Conservation (phyloP, 306 rosid species). For the Crataegus laevigata region DNA sequence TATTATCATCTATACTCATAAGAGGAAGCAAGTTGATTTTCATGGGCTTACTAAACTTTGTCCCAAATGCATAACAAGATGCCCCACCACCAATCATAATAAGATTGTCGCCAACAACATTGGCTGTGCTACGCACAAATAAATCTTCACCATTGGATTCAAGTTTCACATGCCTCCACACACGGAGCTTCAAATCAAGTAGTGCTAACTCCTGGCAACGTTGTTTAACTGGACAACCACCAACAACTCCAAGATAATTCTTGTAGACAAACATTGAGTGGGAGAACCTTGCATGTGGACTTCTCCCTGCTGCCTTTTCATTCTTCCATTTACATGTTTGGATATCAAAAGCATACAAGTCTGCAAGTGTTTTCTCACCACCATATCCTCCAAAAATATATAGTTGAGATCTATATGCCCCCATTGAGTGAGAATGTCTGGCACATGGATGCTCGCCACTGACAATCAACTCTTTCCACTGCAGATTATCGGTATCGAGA, state of each 20-base stretch:
- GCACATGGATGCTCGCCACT: constrained; percentile 67
- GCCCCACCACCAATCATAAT: constrained; percentile 87
- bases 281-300: constrained; percentile 87
- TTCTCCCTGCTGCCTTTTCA: constrained; percentile 59
- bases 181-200: constrained; percentile 53
- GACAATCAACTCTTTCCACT: constrained; percentile 59
- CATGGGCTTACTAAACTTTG: constrained; percentile 84
- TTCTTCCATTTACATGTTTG: constrained; percentile 58
- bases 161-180: constrained; percentile 69
- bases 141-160: constrained; percentile 55
- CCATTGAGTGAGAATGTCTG: constrained; percentile 93
- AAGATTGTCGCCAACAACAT: constrained; percentile 62
- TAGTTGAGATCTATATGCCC: constrained; percentile 54
- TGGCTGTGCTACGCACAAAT: constrained; percentile 82
- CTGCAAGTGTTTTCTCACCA: constrained; percentile 81
- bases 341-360: constrained; percentile 66
- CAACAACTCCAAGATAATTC: constrained; percentile 70
- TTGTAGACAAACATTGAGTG: constrained; percentile 75
- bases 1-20: constrained; percentile 25
- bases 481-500: constrained; percentile 47
- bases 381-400: constrained; percentile 74
- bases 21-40: constrained; percentile 53
- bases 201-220: constrained; percentile 64
- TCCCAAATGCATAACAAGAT: constrained; percentile 92
- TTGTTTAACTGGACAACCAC: constrained; percentile 87